These are phyloP conservation scores for Paramecium sonneborni DNA, from an alignment of 73 alveolate genomes.

Conservation along the genomic window DNA sequence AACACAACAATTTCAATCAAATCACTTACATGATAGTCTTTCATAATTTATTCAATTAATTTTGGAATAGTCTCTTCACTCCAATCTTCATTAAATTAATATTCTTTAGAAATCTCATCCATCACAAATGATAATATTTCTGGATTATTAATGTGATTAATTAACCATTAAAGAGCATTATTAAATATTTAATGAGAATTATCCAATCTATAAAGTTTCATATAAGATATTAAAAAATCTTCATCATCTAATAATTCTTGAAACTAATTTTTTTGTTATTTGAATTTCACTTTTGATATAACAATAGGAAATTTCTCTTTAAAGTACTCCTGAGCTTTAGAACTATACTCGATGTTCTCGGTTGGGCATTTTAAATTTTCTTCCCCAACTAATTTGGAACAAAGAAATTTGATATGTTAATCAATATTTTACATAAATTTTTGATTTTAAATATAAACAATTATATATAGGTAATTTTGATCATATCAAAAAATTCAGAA, in stretches of 20 bases:
- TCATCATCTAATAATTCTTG: conserved; percentile 7
- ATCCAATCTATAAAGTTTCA: neutral
- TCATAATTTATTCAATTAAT: conserved; percentile 2
- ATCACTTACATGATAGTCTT: neutral
- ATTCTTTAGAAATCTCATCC: neutral
- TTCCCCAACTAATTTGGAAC: neutral
- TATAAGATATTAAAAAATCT: neutral
- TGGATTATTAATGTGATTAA: neutral
- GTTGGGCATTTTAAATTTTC: neutral
- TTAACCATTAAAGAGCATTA: neutral
- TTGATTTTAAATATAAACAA: neutral
- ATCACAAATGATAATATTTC: neutral
- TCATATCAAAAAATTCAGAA: neutral
- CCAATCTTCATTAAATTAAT: conserved; percentile 42
- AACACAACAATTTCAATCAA: neutral
- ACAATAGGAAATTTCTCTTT: neutral
- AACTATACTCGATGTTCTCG: neutral
- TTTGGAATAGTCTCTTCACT: neutral
- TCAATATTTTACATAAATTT: neutral
- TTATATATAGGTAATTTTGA: neutral
- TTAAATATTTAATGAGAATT: neutral
- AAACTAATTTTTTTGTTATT: neutral
- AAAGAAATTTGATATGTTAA: neutral
- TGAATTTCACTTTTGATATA: neutral
- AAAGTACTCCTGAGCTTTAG: neutral